Base-by-base conservation (phyloP, 805 yeast genomes). In the Scheffersomyces spartinae region DNA sequence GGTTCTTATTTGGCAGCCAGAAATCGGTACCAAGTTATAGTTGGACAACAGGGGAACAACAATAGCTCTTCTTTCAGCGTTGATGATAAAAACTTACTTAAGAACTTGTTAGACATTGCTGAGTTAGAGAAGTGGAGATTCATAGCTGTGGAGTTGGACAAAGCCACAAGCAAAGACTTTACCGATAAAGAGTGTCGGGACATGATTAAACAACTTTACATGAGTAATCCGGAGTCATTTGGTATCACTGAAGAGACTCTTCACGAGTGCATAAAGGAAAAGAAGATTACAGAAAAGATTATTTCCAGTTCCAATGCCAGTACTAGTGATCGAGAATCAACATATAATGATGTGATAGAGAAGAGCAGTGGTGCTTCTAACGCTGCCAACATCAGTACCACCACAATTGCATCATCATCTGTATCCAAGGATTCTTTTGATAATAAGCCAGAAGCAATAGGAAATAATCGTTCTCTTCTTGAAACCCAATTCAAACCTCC, bases 41-140 rank as follows among this genome's bases (percentile, higher is more conserved):
- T 80, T 35, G 91, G 91, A 4, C 88, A 79, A 43, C 88, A 79
- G 40, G 88, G 88, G 3, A 56, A 56, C 33, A 78, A 80, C 17
- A 80, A 79, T 8, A 63, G 73, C 1, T 65, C 71, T 13, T 65
- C 69, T 16, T 77, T 84, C 77, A 70, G 67, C 7, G 38, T 55
- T 1, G 70, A 67, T 9, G 84, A 77, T 45, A 62, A 69, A 6
- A 31, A 47, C 15, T 56, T 58, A 12, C 49, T 79, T 20, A 72
- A 66, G 37, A 43, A 43, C 10, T 36, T 72, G n/a, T 48, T 78
- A 6, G 86, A 79, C 40, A 74, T 68, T 21, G 84, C 78, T 1
- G 88, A 79, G 40, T 35, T 67, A 21, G 83, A 74, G 31, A 79
- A 79, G 40, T 74, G 84, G 79, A 55, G 61, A 24, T 74, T 58